Evolutionary conservation across 2,329 filamentous ascomycete genomes (phyloP).

Genomic region (Cadophora sp.): DNA sequence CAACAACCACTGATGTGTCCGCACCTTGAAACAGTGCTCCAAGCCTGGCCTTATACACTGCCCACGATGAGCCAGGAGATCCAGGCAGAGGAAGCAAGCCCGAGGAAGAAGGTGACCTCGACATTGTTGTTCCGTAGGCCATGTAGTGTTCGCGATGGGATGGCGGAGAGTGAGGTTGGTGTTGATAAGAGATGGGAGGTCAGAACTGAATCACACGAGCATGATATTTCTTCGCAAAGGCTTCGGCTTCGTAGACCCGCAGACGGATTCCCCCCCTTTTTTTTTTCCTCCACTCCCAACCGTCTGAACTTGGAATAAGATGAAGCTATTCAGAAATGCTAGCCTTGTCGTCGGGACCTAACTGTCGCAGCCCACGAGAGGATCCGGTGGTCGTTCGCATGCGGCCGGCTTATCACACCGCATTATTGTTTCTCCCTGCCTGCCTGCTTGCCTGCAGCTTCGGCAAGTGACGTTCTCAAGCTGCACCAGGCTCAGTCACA

Average conservation of each 20-base stretch:
- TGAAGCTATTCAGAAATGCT: neutral
- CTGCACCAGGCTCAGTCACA: neutral
- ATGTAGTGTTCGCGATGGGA: conserved; percentile 5
- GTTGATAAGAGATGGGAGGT: neutral
- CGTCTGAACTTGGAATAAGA: neutral
- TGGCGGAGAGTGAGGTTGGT: neutral
- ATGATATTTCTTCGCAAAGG: too few relatives aligned
- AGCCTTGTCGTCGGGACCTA: conserved; percentile 27
- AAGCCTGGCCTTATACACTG: conserved; percentile 72
- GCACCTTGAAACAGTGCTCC: conserved; percentile 67
- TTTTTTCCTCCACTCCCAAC: neutral
- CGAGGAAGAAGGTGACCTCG: conserved; percentile 37
- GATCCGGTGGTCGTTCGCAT: neutral
- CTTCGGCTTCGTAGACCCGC: too few relatives aligned
- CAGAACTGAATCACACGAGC: conserved; percentile 18
- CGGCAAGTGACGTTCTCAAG: conserved; percentile 15
- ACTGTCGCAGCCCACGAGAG: conserved; percentile 11
- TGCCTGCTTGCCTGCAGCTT: too few relatives aligned
- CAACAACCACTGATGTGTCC: conserved; percentile 73
- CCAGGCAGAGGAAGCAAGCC: conserved; percentile 63
- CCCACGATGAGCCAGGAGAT: conserved; percentile 71
- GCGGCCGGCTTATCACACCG: neutral
- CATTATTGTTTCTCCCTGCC: neutral
- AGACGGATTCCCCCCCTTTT: conserved; percentile 12
- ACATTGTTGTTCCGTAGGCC: conserved; percentile 30